Conservation (phyloP, 129 eudicot genomes). For the Flaveria trinervia region DNA sequence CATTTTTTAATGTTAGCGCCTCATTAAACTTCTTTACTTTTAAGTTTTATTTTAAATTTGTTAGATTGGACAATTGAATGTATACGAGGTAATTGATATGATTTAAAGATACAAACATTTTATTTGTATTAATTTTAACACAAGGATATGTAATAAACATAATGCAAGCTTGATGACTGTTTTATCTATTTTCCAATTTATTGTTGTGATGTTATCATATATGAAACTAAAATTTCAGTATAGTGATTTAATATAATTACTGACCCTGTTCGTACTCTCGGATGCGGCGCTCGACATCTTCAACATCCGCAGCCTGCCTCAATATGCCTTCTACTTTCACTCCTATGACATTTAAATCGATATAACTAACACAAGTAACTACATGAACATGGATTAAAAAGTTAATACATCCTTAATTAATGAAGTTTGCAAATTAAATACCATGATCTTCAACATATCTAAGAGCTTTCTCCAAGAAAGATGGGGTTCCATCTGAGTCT, state of each 20-base stretch:
- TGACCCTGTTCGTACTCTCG: constrained; percentile 88
- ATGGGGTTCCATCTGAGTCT: constrained; percentile 92
- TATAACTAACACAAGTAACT: constrained; percentile 9
- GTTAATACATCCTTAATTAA: not conserved
- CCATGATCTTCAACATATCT: constrained; percentile 83
- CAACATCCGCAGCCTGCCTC: constrained; percentile 98
- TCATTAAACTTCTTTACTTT: not conserved
- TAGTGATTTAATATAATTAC: constrained; percentile 18
- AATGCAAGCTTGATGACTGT: not conserved
- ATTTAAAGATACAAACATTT: not conserved
- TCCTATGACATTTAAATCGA: constrained; percentile 47
- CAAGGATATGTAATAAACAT: not conserved
- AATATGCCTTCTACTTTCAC: constrained; percentile 89
- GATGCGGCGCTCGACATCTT: constrained; percentile 79
- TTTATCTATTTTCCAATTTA: not conserved
- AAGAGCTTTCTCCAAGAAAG: constrained; percentile 95
- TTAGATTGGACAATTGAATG: not conserved
- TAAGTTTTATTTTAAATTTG: not conserved
- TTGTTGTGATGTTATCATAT: not conserved
- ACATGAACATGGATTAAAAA: not conserved
- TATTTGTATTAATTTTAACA: not conserved
- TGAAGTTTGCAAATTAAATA: constrained; percentile 34
- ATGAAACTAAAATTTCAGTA: not conserved
- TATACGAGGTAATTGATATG: not conserved
- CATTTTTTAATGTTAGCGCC: not conserved